phyloP scores from a whole-genome alignment of 1,139 yeast genomes.

The Pneumocystis sp. region DNA sequence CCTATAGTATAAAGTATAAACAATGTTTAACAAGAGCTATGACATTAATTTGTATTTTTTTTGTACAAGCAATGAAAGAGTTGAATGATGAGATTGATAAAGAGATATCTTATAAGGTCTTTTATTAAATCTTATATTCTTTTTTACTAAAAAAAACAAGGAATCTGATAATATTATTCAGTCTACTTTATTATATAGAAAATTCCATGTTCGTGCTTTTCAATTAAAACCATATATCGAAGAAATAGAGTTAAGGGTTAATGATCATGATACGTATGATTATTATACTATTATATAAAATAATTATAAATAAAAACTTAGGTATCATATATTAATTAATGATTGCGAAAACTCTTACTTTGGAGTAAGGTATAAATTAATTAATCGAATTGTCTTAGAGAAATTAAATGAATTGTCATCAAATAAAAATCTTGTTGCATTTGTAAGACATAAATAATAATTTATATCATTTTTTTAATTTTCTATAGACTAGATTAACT shows the following conservation, averaged over 20 bases:
- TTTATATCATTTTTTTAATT: not conserved
- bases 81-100: not conserved
- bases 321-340: not conserved
- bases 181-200: not conserved
- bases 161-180: not conserved
- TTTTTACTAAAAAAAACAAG: not conserved
- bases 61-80: not conserved
- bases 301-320: not conserved
- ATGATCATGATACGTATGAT: not conserved
- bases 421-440: not conserved
- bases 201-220: not conserved
- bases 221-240: not conserved
- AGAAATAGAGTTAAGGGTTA: not conserved
- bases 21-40: not conserved
- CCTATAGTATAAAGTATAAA: not conserved
- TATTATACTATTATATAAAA: not conserved
- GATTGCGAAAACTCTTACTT: not conserved
- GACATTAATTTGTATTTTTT: not conserved
- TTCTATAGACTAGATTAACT: not conserved
- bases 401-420: not conserved
- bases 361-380: not conserved
- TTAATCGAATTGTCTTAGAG: not conserved
- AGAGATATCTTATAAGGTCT: not conserved
- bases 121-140: not conserved
- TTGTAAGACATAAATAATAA: not conserved